A percentile compares a stretch with the other conserved stretches of the same genome.
phyloP scores from a whole-genome alignment of 164 flowering plant genomes.

The Saururus chinensis region DNA sequence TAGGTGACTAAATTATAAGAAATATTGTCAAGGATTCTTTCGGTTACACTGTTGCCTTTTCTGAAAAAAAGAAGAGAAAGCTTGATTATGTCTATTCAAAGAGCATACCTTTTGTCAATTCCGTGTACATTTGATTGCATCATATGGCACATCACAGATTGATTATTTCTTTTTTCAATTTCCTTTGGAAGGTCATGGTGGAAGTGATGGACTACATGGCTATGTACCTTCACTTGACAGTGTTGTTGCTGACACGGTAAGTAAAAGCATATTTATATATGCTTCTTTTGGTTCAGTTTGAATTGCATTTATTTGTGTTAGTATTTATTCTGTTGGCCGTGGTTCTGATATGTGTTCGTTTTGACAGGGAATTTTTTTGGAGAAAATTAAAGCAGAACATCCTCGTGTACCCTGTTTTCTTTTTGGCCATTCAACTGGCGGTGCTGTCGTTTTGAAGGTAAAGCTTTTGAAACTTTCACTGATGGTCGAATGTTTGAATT shows the following conservation, averaged over 20 bases:
- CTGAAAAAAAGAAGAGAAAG: too few relatives aligned
- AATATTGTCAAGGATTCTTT: too few relatives aligned
- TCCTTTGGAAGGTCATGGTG: conserved; percentile 74
- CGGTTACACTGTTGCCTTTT: too few relatives aligned
- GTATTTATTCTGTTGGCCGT: not conserved
- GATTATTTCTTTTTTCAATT: not conserved
- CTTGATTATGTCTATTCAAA: too few relatives aligned
- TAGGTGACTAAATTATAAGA: too few relatives aligned
- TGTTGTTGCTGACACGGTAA: conserved; percentile 93
- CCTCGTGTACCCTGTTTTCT: conserved; percentile 91
- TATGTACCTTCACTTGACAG: conserved; percentile 95
- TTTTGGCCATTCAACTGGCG: conserved; percentile 98
- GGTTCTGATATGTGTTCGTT: not conserved
- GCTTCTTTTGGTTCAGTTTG: not conserved
- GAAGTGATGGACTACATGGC: conserved; percentile 98
- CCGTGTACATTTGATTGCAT: not conserved
- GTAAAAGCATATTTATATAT: conserved; percentile 16
- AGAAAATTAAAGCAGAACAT: conserved; percentile 62
- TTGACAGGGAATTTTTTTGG: conserved; percentile 66
- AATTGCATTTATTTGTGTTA: not conserved
- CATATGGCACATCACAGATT: not conserved
- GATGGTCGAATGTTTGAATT: not conserved
- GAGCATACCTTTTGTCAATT: too few relatives aligned
- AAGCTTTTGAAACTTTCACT: not conserved
- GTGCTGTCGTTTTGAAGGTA: conserved; percentile 96